Base-by-base conservation (phyloP, 495 filamentous ascomycete species). In the Tuber indicum region DNA sequence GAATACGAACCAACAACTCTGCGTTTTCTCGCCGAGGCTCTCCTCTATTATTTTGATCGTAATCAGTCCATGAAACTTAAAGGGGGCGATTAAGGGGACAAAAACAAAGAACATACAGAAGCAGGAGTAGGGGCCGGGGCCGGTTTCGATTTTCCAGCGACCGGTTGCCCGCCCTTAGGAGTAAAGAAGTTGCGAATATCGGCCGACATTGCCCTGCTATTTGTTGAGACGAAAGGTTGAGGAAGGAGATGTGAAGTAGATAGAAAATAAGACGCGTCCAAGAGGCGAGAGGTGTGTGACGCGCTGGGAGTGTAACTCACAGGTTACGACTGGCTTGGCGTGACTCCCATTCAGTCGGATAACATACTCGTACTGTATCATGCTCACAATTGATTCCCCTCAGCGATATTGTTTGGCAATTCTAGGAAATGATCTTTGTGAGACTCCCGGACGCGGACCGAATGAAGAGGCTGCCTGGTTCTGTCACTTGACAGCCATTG, bases 151-250 rank as follows among this genome's bases (percentile, higher is more conserved):
- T 76, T 89, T 87, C 39, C 77, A 43, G 85, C 83, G 43, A 83
- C 9, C 32, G 74, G 75, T 23, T 84, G 83, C 74, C 86, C 86
- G 26, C 87, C 88, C 80, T 89, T 91, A 46, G 89, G 88, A 23
- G 89, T 89, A 84, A 97, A 96, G 82, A 95, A 97, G 79, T 85
- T 91, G 73, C 93, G 87, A 77, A 96, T 96, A 86, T 96, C 93
- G 47, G 88, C 76, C 77, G 92, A 89, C 92, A 93, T 94, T 52
- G 58, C 14, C 26, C 26, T 66, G n/a, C n/a, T 36, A 23, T 58
- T 58, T 58, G 58, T 66, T 36, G 58, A 62, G n/a, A 6, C 4
- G 58, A 36, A 62, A 66, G 8, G 58, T 14, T 32, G 58, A 36
- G 26, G 6, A 10, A 17, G 26, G 9, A 36, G n/a, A 62, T 3